These are phyloP conservation scores for Mycena pura DNA, from an alignment of 768 basidiomycete species.

Conservation along the genomic window DNA sequence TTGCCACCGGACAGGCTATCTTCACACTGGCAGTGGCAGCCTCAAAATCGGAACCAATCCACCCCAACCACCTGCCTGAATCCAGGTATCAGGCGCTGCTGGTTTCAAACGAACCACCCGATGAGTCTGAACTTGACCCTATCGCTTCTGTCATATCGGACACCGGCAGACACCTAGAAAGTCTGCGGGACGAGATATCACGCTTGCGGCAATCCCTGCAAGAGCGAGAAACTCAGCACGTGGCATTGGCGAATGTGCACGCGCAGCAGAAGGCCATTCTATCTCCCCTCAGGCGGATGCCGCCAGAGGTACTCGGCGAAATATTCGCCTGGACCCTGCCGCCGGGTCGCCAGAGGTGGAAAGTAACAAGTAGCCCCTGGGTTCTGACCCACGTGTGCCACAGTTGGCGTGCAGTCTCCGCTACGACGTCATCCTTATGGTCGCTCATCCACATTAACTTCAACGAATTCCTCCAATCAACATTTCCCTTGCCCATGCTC, in stretches of 20 bases:
- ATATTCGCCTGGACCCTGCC: conserved; percentile 7
- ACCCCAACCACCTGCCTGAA: too few relatives aligned
- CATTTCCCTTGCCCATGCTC: neutral
- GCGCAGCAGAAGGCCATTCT: neutral
- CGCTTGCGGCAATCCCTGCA: neutral
- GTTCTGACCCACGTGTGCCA: neutral
- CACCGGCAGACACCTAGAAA: neutral
- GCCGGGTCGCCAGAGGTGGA: too few relatives aligned
- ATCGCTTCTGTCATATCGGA: neutral
- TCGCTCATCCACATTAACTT: neutral
- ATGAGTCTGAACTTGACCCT: neutral
- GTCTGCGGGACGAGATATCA: neutral
- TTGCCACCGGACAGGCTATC: too few relatives aligned
- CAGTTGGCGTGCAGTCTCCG: neutral
- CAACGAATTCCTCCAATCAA: too few relatives aligned
- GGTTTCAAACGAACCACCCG: neutral
- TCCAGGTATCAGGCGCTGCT: neutral
- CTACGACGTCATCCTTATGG: neutral
- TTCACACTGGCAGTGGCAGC: too few relatives aligned
- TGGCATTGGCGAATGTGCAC: neutral
- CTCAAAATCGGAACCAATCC: too few relatives aligned
- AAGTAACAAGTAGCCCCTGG: neutral
- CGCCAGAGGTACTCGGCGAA: neutral
- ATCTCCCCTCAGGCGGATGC: neutral
- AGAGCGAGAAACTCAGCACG: neutral